Evolutionary conservation across 805 yeast genomes (phyloP).

Genomic region (Candida nanaspora): DNA sequence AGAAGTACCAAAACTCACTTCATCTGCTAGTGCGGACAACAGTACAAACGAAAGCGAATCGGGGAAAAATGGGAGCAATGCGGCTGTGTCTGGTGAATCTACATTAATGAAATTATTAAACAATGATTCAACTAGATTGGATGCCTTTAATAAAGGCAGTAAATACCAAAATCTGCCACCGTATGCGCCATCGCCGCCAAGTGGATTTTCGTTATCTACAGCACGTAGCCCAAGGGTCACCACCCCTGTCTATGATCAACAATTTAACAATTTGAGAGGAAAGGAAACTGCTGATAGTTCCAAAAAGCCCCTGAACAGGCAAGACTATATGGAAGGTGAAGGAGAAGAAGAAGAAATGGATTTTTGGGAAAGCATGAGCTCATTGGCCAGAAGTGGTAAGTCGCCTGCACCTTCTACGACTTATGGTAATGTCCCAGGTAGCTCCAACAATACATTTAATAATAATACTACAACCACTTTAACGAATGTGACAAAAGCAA

Average conservation of each 20-base stretch:
- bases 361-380: slow-evolving; percentile 65
- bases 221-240: background rate
- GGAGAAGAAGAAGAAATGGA: slow-evolving; percentile 58
- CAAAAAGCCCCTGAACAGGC: background rate
- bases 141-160: no score
- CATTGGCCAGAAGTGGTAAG: slow-evolving; percentile 33
- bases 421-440: no score
- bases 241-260: background rate
- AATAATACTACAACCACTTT: background rate
- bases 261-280: background rate
- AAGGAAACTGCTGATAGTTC: slow-evolving; percentile 10
- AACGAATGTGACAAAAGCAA: background rate
- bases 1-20: slow-evolving; percentile 62
- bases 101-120: slow-evolving; percentile 41
- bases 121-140: slow-evolving; percentile 10
- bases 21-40: slow-evolving; percentile 41
- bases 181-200: background rate
- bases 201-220: background rate
- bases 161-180: background rate
- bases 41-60: slow-evolving; percentile 14
- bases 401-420: no score
- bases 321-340: slow-evolving; percentile 16
- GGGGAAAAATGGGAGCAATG: background rate
- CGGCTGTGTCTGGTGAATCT: slow-evolving; percentile 21
- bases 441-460: no score